Evolutionary conservation across 1,284 basidiomycete species (phyloP).

Genomic region (Spongiforma sp.): DNA sequence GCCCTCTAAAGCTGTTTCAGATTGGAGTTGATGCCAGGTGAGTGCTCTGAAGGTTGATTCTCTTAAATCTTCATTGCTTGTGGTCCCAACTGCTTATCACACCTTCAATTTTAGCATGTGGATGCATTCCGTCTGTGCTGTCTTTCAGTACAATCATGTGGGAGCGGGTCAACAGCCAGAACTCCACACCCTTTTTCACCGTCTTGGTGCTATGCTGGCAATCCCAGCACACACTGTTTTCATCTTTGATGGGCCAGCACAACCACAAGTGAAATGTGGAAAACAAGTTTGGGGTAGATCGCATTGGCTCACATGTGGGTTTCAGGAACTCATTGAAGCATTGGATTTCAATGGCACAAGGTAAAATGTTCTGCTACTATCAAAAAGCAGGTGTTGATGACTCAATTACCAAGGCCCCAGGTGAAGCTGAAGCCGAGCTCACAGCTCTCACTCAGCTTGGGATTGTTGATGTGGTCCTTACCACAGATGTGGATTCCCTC

Average conservation of each 20-base stretch:
- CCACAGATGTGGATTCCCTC: not conserved
- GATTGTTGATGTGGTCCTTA: not conserved
- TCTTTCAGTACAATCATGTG: not conserved
- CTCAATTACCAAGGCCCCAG: not conserved
- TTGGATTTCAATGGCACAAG: not conserved
- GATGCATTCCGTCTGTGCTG: not conserved
- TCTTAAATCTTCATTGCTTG: too few relatives aligned
- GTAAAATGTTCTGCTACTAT: not conserved
- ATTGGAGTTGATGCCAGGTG: not conserved
- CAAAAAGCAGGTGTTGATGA: too few relatives aligned
- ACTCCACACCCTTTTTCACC: not conserved
- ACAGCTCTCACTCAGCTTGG: not conserved
- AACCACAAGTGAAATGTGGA: not conserved
- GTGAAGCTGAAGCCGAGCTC: slow-evolving; percentile 1
- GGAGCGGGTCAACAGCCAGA: not conserved
- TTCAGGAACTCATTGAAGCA: not conserved
- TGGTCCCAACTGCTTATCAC: too few relatives aligned
- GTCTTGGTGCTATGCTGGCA: not conserved
- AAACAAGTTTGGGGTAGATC: not conserved
- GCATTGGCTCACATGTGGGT: not conserved
- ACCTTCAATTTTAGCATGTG: not conserved
- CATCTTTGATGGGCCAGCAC: not conserved
- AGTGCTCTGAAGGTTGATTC: too few relatives aligned
- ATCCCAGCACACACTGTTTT: not conserved
- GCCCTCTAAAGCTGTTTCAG: not conserved